A percentile compares a stretch with the other conserved stretches of the same genome.
Conservation (phyloP, 176 grass and related monocot species). For the Cocos nucifera region DNA sequence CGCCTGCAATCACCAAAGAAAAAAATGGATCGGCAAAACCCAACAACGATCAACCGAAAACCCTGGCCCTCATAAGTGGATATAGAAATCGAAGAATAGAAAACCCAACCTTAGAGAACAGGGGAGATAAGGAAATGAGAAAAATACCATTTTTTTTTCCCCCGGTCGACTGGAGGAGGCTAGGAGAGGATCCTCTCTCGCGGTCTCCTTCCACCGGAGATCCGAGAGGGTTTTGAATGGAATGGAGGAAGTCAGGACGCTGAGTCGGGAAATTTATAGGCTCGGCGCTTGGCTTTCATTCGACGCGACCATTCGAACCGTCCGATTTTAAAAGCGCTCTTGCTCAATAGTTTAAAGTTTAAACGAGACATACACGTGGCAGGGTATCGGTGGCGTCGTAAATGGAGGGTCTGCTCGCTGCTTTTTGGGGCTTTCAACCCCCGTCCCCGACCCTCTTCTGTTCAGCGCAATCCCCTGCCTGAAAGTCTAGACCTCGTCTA, state of each 20-base stretch:
- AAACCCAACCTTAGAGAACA: background rate
- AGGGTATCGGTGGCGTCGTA: too few species aligned
- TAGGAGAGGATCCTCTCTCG: too few species aligned
- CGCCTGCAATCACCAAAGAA: constrained; percentile 10
- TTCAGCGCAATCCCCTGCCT: too few species aligned
- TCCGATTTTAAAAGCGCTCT: constrained; percentile 8
- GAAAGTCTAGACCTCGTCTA: too few species aligned
- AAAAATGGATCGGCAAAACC: background rate
- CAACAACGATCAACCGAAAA: background rate
- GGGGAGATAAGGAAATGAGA: background rate
- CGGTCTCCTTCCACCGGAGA: too few species aligned
- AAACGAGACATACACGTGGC: too few species aligned
- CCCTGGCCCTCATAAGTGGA: background rate
- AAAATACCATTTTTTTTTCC: constrained; percentile 16
- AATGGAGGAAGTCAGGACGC: background rate
- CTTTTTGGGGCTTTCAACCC: too few species aligned
- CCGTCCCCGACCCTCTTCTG: too few species aligned
- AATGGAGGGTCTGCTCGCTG: too few species aligned
- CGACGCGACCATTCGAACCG: constrained; percentile 10
- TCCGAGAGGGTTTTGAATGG: background rate
- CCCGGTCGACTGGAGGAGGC: background rate
- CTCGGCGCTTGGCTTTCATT: constrained; percentile 12
- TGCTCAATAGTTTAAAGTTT: too few species aligned
- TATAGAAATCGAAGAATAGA: background rate
- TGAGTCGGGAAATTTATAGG: background rate